phyloP scores from a whole-genome alignment of 768 basidiomycete species.

The Macrolepiota albuminosa region DNA sequence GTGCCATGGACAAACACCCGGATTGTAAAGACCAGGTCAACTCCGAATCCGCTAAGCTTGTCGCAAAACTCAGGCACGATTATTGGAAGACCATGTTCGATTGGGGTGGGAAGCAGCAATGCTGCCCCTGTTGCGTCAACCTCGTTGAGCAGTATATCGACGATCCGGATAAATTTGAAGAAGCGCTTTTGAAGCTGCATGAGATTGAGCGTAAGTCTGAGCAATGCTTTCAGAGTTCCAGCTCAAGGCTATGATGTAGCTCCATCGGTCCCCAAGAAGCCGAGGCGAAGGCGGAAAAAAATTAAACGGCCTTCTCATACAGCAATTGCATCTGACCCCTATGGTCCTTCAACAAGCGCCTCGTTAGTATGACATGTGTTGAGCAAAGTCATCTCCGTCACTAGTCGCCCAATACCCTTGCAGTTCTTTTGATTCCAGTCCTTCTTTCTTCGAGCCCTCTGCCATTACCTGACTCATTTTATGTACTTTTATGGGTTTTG shows the following conservation, averaged over 20 bases:
- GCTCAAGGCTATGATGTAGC: not conserved
- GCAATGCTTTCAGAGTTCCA: not conserved
- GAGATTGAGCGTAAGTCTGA: conserved; percentile 1
- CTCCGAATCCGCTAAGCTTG: conserved; percentile 11
- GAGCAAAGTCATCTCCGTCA: not conserved
- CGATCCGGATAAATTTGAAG: conserved; percentile 10
- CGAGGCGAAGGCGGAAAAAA: conserved; percentile 9
- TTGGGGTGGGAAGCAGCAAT: conserved; percentile 11
- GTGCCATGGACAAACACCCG: conserved; percentile 16
- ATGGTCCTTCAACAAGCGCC: conserved; percentile 14
- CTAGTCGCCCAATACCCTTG: not conserved
- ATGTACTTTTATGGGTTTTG: not conserved
- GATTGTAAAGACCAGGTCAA: conserved; percentile 12
- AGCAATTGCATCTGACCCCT: conserved; percentile 11
- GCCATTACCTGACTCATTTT: not conserved
- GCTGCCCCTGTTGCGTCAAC: conserved; percentile 15
- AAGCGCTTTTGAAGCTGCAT: not conserved
- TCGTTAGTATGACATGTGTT: conserved; percentile 3
- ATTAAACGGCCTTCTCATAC: not conserved
- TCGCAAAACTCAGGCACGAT: conserved; percentile 13
- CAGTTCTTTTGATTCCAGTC: not conserved
- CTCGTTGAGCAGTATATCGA: conserved; percentile 12
- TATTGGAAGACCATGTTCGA: conserved; percentile 16
- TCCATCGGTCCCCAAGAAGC: conserved; percentile 1
- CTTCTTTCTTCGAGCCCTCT: not conserved